These are phyloP conservation scores for Chytriomyces sp. DNA, from an alignment of 192 early-diverging fungal species.

Conservation along the genomic window DNA sequence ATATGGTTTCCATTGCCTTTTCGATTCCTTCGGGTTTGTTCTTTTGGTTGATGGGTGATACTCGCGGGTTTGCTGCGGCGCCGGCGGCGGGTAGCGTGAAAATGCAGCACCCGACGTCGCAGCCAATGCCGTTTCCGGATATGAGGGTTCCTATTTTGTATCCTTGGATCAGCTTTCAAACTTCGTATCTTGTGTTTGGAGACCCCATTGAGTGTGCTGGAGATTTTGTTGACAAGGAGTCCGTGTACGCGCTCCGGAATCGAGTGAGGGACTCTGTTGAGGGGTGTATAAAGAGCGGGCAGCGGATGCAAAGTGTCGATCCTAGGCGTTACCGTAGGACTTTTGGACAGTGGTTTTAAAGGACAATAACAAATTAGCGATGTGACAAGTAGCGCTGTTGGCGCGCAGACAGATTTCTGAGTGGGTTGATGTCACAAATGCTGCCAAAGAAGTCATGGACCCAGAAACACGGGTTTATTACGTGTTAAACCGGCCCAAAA, in stretches of 20 bases:
- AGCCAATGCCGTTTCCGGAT: slow-evolving; percentile 4
- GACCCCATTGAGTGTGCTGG: not conserved
- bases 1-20: slow-evolving; percentile 26
- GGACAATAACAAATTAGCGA: not conserved
- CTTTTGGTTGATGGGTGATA: slow-evolving; percentile 6
- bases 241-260: slow-evolving; percentile 3
- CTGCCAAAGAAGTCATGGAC: no score
- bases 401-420: no score
- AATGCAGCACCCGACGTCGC: not conserved
- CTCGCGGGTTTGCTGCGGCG: not conserved
- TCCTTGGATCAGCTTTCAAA: slow-evolving; percentile 1
- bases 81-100: no score
- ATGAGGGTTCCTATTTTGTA: not conserved
- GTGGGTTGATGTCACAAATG: no score
- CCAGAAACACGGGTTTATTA: no score
- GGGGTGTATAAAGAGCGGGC: not conserved
- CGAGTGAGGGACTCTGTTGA: not conserved
- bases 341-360: slow-evolving; percentile 16
- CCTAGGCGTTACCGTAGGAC: not conserved
- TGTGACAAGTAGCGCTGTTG: no score
- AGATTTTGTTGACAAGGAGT: not conserved
- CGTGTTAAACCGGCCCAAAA: no score
- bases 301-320: not conserved
- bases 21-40: not conserved
- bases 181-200: slow-evolving; percentile 15